These are phyloP conservation scores for Barbatosphaeria neglecta DNA, from an alignment of 495 filamentous ascomycete species.

Conservation along the genomic window DNA sequence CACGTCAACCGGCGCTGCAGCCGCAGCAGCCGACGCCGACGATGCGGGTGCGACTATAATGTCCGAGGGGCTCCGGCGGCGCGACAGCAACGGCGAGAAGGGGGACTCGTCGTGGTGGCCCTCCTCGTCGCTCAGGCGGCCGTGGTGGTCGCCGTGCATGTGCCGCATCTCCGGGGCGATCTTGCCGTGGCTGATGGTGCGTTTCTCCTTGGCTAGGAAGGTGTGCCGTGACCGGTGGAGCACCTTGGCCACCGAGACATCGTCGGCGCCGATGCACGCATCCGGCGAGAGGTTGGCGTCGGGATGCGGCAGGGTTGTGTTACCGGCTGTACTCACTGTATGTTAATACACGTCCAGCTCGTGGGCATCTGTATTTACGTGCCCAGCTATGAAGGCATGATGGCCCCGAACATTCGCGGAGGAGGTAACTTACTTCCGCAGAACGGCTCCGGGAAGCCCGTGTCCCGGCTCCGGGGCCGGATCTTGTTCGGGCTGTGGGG, in stretches of 20 bases:
- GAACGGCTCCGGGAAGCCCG: slow-evolving; percentile 24
- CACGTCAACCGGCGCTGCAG: slow-evolving; percentile 1
- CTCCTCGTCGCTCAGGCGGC: background rate
- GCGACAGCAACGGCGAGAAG: background rate
- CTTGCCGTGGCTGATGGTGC: slow-evolving; percentile 6
- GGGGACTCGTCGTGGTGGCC: background rate
- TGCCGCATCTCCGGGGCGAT: slow-evolving; percentile 1
- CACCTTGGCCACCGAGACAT: slow-evolving; percentile 12
- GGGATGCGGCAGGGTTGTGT: slow-evolving; percentile 24
- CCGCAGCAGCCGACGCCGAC: background rate
- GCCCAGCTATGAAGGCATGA: background rate
- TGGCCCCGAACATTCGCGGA: too few relatives aligned
- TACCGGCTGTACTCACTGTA: too few relatives aligned
- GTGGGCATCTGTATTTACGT: background rate
- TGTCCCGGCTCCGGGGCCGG: slow-evolving; percentile 13
- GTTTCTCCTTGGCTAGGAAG: slow-evolving; percentile 9
- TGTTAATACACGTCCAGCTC: too few relatives aligned
- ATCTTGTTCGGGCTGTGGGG: slow-evolving; percentile 9
- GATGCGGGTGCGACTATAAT: too few relatives aligned
- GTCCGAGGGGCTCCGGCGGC: too few relatives aligned
- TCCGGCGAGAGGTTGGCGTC: slow-evolving; percentile 21
- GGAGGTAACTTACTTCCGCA: slow-evolving; percentile 11
- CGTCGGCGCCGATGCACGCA: slow-evolving; percentile 19
- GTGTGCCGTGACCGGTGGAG: slow-evolving; percentile 13
- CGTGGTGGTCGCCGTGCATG: slow-evolving; percentile 3